These are phyloP conservation scores for Neonectria neomacrospora DNA, from an alignment of 2,329 filamentous ascomycete genomes.

Conservation along the genomic window DNA sequence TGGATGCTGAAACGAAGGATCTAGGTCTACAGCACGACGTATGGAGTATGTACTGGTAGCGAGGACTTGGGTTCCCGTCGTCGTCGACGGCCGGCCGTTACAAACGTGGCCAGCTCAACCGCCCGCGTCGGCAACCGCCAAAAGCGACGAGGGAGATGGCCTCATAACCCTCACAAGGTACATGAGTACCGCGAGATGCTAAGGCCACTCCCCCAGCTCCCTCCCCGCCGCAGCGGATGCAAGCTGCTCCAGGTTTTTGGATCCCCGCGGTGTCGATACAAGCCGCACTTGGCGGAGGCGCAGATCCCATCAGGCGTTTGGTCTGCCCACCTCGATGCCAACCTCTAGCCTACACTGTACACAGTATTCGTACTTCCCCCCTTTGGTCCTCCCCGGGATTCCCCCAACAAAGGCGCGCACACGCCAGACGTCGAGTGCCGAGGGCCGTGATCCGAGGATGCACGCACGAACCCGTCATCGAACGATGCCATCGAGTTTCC, in stretches of 20 bases:
- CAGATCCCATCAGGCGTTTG: slow-evolving; percentile 35
- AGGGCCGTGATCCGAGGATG: slow-evolving; percentile 38
- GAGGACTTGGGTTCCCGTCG: neutral
- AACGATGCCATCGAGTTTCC: slow-evolving; percentile 29
- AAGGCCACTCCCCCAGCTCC: slow-evolving; percentile 22
- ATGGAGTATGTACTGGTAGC: neutral
- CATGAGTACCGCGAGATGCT: slow-evolving; percentile 5
- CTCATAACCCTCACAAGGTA: slow-evolving; percentile 7
- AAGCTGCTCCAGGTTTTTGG: slow-evolving; percentile 18
- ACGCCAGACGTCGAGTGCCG: slow-evolving; percentile 34
- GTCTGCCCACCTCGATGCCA: slow-evolving; percentile 20
- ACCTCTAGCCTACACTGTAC: neutral
- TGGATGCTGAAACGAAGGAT: slow-evolving; percentile 20
- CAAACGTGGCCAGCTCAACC: slow-evolving; percentile 19
- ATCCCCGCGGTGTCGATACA: neutral
- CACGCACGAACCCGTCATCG: slow-evolving; percentile 33
- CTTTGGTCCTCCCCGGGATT: slow-evolving; percentile 8
- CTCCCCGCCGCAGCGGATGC: neutral
- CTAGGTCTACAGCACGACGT: slow-evolving; percentile 1
- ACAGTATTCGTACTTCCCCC: slow-evolving; percentile 7
- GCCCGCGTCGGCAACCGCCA: slow-evolving; percentile 11
- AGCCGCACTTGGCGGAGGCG: neutral
- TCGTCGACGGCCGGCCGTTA: slow-evolving; percentile 10
- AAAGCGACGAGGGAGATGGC: slow-evolving; percentile 12
- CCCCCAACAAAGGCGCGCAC: neutral